Conservation (phyloP, 192 early-diverging fungal genomes). For the Entophlyctis luteolus region DNA sequence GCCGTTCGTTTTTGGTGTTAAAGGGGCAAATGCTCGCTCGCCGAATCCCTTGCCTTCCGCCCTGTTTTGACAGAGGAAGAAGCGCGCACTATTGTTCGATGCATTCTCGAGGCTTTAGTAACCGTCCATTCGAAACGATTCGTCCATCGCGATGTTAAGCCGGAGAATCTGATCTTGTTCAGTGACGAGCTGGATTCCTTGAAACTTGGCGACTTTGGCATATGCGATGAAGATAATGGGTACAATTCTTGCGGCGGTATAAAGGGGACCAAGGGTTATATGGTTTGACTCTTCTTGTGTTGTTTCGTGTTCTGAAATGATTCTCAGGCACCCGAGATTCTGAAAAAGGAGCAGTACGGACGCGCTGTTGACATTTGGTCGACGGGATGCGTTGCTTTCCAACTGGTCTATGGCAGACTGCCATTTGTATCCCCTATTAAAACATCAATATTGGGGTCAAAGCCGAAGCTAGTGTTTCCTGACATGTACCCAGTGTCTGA, state of each 20-base stretch:
- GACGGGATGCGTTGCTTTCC: conserved; percentile 19
- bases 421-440: conserved; percentile 5
- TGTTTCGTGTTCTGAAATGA: neutral
- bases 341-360: conserved; percentile 26
- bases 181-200: neutral
- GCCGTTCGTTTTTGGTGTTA: neutral
- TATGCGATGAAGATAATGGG: conserved; percentile 20
- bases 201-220: conserved; percentile 25
- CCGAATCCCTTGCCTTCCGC: conserved; percentile 1
- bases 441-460: neutral
- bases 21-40: conserved; percentile 9
- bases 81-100: conserved; percentile 7
- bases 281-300: neutral
- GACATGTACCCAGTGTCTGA: neutral
- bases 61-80: conserved; percentile 4
- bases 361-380: conserved; percentile 30
- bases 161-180: conserved; percentile 18
- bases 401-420: conserved; percentile 13
- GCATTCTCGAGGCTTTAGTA: conserved; percentile 18
- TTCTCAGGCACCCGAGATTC: conserved; percentile 30
- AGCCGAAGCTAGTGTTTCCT: conserved; percentile 21
- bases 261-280: conserved; percentile 13
- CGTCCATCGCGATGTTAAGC: conserved; percentile 25
- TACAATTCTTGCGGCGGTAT: conserved; percentile 1
- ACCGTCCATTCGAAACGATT: conserved; percentile 9